Conservation (phyloP, 768 basidiomycete species). For the Termitomyces sp. region DNA sequence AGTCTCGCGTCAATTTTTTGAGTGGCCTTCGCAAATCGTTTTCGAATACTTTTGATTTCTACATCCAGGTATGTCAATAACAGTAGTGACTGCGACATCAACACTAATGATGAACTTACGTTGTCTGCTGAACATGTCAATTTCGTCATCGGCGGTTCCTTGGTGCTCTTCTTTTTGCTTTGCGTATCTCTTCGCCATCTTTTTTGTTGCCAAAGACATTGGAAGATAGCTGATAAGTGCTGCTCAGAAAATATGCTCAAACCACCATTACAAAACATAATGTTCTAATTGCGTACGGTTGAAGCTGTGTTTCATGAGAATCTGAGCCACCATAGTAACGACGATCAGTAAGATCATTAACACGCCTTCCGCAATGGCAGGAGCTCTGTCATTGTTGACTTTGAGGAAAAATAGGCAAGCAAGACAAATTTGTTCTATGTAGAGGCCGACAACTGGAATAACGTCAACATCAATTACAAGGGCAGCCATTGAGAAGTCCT, state of each 20-base stretch:
- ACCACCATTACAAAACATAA: background rate
- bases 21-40: background rate
- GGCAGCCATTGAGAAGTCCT: constrained; percentile 19
- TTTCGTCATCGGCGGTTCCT: background rate
- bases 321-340: background rate
- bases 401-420: constrained; percentile 68
- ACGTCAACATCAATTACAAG: constrained; percentile 1
- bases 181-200: constrained; percentile 42
- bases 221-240: constrained; percentile 55
- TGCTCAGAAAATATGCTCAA: constrained; percentile 19
- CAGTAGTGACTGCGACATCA: background rate
- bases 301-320: background rate
- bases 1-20: background rate
- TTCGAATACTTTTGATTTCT: constrained; percentile 3
- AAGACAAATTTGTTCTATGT: constrained; percentile 67
- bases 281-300: background rate
- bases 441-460: constrained; percentile 57
- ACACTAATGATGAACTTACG: background rate
- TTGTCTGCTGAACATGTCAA: constrained; percentile 2
- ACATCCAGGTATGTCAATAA: background rate
- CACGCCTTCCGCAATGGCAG: background rate
- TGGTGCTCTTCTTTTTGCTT: constrained; percentile 24
- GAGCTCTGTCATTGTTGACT: constrained; percentile 17
- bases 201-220: constrained; percentile 60
- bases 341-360: constrained; percentile 1